These are phyloP conservation scores for Colletotrichum sp. DNA, from an alignment of 2,329 filamentous ascomycete species.

Conservation along the genomic window DNA sequence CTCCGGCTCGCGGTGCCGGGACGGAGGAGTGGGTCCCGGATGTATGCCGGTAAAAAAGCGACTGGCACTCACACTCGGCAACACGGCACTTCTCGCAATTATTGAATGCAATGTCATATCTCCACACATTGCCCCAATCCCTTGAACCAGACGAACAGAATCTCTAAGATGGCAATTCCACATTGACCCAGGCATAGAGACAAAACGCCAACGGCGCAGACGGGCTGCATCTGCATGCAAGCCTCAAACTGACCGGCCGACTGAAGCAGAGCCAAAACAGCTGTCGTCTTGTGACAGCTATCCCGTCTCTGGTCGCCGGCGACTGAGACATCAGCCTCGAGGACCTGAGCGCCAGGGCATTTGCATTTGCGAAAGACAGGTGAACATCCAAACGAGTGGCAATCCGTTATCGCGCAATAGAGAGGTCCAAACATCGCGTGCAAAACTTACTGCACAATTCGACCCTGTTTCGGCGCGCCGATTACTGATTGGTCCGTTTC, in stretches of 20 bases:
- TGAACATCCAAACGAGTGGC: background rate
- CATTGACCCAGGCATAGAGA: background rate
- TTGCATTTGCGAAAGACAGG: background rate
- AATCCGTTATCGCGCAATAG: background rate
- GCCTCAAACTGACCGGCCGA: background rate
- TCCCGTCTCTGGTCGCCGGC: background rate
- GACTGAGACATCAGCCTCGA: background rate
- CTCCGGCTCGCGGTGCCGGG: background rate
- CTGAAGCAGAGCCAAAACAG: background rate
- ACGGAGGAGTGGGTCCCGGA: background rate
- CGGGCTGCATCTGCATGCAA: background rate
- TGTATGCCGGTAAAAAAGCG: background rate
- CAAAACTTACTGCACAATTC: background rate
- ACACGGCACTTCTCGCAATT: background rate
- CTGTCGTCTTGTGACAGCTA: background rate
- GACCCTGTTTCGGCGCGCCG: background rate
- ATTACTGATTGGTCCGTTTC: background rate
- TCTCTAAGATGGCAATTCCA: accelerated
- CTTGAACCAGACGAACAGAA: background rate
- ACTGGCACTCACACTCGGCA: background rate
- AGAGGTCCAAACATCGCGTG: background rate
- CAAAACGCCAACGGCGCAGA: background rate
- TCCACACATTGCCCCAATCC: background rate
- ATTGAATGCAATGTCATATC: background rate
- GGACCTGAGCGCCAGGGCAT: background rate